phyloP scores from a whole-genome alignment of 352 stramenopile species.

The Phytophthora brassicae region DNA sequence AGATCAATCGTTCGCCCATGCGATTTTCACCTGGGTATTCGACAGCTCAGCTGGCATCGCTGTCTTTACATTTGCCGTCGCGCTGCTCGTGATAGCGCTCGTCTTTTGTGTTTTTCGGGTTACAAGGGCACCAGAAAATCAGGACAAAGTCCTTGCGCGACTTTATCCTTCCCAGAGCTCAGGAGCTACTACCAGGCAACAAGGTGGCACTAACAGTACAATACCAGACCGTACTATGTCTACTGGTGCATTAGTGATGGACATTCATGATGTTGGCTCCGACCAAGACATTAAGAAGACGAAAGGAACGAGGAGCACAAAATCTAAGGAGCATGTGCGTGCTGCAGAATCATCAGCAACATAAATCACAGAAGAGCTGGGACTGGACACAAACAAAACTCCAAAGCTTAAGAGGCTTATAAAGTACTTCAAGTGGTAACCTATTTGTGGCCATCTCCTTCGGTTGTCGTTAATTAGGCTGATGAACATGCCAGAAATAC shows the following conservation, averaged over 20 bases:
- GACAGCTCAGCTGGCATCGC: slow-evolving; percentile 41
- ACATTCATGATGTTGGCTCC: slow-evolving; percentile 6
- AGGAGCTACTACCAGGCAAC: background rate
- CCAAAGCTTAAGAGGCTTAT: background rate
- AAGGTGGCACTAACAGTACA: background rate
- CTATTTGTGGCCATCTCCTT: no score
- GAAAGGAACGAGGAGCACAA: background rate
- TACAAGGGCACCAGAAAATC: slow-evolving; percentile 61
- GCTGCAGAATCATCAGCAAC: background rate
- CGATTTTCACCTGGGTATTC: slow-evolving; percentile 57
- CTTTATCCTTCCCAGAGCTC: slow-evolving; percentile 15
- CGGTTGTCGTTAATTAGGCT: no score
- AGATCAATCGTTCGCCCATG: slow-evolving; percentile 46
- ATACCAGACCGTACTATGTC: background rate
- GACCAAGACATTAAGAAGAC: background rate
- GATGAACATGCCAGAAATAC: no score
- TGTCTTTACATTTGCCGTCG: slow-evolving; percentile 48
- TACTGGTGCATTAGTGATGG: slow-evolving; percentile 25
- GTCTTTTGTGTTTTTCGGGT: slow-evolving; percentile 63
- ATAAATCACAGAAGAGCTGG: background rate
- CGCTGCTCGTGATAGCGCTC: slow-evolving; percentile 38
- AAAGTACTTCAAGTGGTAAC: no score
- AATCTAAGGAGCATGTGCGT: background rate
- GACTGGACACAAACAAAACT: background rate
- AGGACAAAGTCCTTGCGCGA: slow-evolving; percentile 44